These are phyloP conservation scores for Hyaloperonospora arabidopsidis DNA, from an alignment of 352 stramenopile species.

Conservation along the genomic window DNA sequence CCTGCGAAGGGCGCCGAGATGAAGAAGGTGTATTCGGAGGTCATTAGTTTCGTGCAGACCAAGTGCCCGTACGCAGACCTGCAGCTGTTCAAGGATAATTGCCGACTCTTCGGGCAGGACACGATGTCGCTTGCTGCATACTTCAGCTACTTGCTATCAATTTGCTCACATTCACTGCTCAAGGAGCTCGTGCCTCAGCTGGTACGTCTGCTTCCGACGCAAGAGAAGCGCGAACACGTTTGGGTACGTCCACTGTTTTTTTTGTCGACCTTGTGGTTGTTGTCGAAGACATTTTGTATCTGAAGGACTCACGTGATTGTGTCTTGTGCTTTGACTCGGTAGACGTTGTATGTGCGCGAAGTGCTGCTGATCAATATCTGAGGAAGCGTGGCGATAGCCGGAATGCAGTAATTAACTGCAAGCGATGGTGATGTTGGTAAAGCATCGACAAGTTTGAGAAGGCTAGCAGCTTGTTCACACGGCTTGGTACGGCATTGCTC, in stretches of 20 bases:
- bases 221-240: conserved; percentile 75
- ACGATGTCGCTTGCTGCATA: conserved; percentile 78
- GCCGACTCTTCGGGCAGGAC: conserved; percentile 78
- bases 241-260: conserved; percentile 46
- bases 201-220: conserved; percentile 72
- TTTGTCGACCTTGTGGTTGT: not conserved
- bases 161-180: conserved; percentile 61
- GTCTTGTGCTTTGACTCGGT: conserved; percentile 7
- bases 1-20: conserved; percentile 56
- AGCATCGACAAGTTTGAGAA: too few relatives aligned
- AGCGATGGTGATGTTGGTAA: too few relatives aligned
- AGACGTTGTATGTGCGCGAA: conserved; percentile 45
- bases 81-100: conserved; percentile 85
- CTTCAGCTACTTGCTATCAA: conserved; percentile 76
- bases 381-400: conserved; percentile 1
- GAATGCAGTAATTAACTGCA: too few relatives aligned
- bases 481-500: too few relatives aligned
- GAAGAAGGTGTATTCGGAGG: conserved; percentile 75
- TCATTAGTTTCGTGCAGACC: conserved; percentile 69
- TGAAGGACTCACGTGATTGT: conserved; percentile 13
- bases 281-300: conserved; percentile 5
- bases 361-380: conserved; percentile 43
- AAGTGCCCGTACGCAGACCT: conserved; percentile 78
- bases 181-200: conserved; percentile 77
- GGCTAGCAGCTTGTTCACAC: too few relatives aligned